Percentiles rank a stretch among this genome's conserved stretches.
Evolutionary conservation across 2,329 filamentous ascomycete genomes (phyloP).

Genomic region (Diplodia corticola): DNA sequence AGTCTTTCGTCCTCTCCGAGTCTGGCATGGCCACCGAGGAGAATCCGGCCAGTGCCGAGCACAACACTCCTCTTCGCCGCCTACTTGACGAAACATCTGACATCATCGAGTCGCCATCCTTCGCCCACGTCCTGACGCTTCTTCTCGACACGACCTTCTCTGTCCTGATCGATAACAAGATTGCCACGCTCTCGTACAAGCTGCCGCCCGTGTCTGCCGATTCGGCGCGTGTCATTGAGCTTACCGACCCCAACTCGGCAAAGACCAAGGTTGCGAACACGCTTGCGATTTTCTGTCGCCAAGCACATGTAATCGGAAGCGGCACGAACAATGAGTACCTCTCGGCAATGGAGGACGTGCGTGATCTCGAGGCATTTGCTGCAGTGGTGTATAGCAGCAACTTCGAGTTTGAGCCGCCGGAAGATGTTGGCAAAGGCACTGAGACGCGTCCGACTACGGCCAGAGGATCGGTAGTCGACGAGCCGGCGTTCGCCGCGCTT

Average conservation of each 20-base stretch:
- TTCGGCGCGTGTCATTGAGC: constrained; percentile 51
- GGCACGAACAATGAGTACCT: constrained; percentile 51
- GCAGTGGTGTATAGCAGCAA: constrained; percentile 87
- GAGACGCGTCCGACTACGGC: constrained; percentile 26
- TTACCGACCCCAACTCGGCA: constrained; percentile 50
- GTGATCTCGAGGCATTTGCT: constrained; percentile 78
- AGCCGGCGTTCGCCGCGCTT: constrained; percentile 16
- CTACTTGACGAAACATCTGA: constrained; percentile 95
- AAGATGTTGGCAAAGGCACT: constrained; percentile 26
- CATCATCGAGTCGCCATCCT: constrained; percentile 89
- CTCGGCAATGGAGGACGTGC: constrained; percentile 71
- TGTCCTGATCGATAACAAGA: constrained; percentile 77
- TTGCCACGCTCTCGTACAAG: constrained; percentile 78
- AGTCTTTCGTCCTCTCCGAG: constrained; percentile 80
- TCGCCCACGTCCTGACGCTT: constrained; percentile 80
- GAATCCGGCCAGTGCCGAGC: constrained; percentile 29
- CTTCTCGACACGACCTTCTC: constrained; percentile 88
- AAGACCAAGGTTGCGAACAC: constrained; percentile 82
- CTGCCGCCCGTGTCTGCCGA: constrained; percentile 48
- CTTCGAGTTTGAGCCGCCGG: constrained; percentile 57
- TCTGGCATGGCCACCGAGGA: constrained; percentile 66
- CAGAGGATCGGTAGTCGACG: constrained; percentile 13
- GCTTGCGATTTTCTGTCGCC: constrained; percentile 83
- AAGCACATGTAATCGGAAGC: constrained; percentile 86
- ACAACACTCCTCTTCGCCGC: constrained; percentile 64